A percentile compares a stretch with the other conserved stretches of the same genome.
Conservation (phyloP, 2,329 filamentous ascomycete species). For the Trichocomaceae sp. region DNA sequence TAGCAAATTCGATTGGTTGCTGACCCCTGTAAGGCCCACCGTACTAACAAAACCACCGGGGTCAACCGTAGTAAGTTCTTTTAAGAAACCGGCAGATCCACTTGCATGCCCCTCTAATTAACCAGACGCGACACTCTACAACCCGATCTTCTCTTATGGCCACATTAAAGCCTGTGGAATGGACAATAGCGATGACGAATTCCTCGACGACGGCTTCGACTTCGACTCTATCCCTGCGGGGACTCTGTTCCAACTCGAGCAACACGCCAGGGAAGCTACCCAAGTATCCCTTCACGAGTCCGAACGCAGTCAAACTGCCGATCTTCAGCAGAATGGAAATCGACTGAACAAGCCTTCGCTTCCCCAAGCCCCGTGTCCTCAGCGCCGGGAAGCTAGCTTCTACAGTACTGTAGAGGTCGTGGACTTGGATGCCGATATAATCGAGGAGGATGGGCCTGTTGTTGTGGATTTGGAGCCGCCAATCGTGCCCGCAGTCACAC, state of each 20-base stretch:
- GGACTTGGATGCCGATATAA: conserved; percentile 36
- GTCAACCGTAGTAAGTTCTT: no score
- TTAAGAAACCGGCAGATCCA: no score
- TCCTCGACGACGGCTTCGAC: conserved; percentile 43
- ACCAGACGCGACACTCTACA: neutral
- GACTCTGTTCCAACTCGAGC: conserved; percentile 40
- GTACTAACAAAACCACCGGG: no score
- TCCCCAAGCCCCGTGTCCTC: conserved; percentile 1
- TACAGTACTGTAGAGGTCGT: conserved; percentile 40
- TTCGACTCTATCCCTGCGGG: conserved; percentile 40
- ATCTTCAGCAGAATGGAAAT: neutral
- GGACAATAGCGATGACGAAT: conserved; percentile 43
- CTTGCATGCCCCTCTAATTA: no score
- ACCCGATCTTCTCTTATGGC: conserved; percentile 27
- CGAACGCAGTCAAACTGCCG: neutral
- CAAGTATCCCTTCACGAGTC: conserved; percentile 23
- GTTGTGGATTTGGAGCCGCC: neutral
- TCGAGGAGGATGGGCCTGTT: conserved; percentile 27
- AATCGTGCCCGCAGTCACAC: neutral
- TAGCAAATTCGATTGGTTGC: no score
- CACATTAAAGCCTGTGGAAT: conserved; percentile 31
- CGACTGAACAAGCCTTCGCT: neutral
- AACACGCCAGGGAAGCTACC: conserved; percentile 40
- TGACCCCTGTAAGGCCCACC: no score
- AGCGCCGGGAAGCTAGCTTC: conserved; percentile 28